These are phyloP conservation scores for Arbutus unedo DNA, from an alignment of 148 eudicot species.

Conservation along the genomic window DNA sequence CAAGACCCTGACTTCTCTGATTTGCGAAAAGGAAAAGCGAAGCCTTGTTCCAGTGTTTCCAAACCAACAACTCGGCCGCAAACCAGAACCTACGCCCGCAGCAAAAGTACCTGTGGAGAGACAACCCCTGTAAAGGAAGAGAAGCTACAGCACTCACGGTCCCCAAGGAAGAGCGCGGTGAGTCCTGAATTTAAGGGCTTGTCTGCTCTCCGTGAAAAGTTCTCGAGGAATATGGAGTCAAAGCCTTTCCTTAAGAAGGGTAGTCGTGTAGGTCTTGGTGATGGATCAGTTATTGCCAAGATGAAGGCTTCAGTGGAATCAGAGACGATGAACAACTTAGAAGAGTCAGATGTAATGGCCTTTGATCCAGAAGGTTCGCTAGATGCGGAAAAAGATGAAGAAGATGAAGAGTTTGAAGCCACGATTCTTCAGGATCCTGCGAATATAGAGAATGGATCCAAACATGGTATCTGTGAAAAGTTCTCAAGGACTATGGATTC, in stretches of 20 bases:
- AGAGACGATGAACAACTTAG: slow-evolving; percentile 32
- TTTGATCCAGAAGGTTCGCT: slow-evolving; percentile 42
- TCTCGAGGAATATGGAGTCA: neutral
- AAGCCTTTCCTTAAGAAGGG: neutral
- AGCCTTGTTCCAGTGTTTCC: slow-evolving; percentile 55
- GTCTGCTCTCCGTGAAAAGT: neutral
- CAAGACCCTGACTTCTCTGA: slow-evolving; percentile 84
- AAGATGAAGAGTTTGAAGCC: slow-evolving; percentile 38
- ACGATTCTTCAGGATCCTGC: slow-evolving; percentile 29
- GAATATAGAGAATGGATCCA: slow-evolving; percentile 35
- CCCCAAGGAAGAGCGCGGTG: slow-evolving; percentile 51
- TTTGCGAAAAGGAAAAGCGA: slow-evolving; percentile 77
- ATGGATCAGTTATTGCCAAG: slow-evolving; percentile 36
- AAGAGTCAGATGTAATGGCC: slow-evolving; percentile 35
- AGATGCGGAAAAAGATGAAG: slow-evolving; percentile 36
- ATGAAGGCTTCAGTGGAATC: slow-evolving; percentile 40
- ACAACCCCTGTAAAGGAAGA: slow-evolving; percentile 52
- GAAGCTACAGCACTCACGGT: slow-evolving; percentile 49
- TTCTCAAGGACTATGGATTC: slow-evolving; percentile 31
- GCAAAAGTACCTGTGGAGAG: slow-evolving; percentile 63
- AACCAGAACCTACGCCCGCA: slow-evolving; percentile 58
- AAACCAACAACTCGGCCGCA: slow-evolving; percentile 56
- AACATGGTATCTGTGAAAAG: slow-evolving; percentile 22
- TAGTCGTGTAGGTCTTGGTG: slow-evolving; percentile 36
- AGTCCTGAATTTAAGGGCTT: slow-evolving; percentile 17